phyloP scores from a whole-genome alignment of 1,139 yeast species.

The Hansenula sp. region DNA sequence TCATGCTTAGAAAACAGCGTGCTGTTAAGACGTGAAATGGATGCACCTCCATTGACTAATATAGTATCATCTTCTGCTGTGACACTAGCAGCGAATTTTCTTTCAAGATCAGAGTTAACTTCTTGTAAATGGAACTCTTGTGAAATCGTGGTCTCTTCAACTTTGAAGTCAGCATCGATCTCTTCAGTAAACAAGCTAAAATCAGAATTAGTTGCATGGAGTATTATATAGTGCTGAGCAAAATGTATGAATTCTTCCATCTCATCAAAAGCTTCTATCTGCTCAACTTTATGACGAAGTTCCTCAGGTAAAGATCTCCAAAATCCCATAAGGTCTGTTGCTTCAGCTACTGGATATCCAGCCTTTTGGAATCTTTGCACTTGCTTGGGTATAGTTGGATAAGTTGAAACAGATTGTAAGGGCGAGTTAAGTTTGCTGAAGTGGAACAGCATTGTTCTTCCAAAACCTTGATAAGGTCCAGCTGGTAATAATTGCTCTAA shows the following conservation, averaged over 20 bases:
- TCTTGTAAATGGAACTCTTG: conserved; percentile 8
- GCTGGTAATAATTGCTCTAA: conserved; percentile 72
- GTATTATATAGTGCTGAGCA: conserved; percentile 69
- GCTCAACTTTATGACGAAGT: conserved; percentile 38
- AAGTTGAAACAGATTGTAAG: conserved; percentile 54
- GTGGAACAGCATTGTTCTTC: conserved; percentile 70
- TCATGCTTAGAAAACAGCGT: conserved; percentile 13
- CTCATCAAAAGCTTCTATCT: conserved; percentile 73
- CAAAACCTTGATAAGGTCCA: conserved; percentile 61
- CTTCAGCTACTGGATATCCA: conserved; percentile 47
- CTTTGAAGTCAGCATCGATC: not conserved
- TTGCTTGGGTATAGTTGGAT: conserved; percentile 52
- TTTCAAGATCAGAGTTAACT: conserved; percentile 22
- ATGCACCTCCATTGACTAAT: conserved; percentile 52
- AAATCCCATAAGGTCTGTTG: conserved; percentile 50
- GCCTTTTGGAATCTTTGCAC: conserved; percentile 40
- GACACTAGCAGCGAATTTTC: conserved; percentile 48
- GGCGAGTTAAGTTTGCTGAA: conserved; percentile 68
- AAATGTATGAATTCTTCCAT: conserved; percentile 78
- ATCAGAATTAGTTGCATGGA: conserved; percentile 52
- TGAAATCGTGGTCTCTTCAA: not conserved
- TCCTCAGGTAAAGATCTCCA: conserved; percentile 45
- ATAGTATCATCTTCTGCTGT: conserved; percentile 24
- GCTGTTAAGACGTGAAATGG: conserved; percentile 37
- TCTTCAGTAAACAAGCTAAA: conserved; percentile 10